Conservation (phyloP, 1,284 basidiomycete species). For the Ganoderma meredithae region DNA sequence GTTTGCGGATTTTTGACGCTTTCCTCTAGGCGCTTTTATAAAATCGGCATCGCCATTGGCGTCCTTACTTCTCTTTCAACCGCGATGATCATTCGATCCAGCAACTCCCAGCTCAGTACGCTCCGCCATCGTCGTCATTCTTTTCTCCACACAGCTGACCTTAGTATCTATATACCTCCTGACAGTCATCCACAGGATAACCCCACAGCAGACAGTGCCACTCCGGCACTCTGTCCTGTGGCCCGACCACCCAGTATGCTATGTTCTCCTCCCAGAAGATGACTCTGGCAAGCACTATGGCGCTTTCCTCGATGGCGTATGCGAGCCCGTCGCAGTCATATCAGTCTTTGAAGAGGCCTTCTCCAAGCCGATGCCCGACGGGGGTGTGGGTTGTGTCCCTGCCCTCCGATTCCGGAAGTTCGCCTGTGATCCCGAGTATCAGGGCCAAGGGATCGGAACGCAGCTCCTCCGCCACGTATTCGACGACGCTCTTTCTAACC, state of each 20-base stretch:
- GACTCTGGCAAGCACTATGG: constrained; percentile 58
- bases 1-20: background rate
- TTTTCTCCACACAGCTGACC: background rate
- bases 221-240: constrained; percentile 67
- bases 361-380: constrained; percentile 36
- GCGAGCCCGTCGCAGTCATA: constrained; percentile 55
- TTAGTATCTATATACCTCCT: too few relatives aligned
- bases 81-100: background rate
- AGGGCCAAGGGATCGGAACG: constrained; percentile 60
- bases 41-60: background rate
- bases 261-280: constrained; percentile 62
- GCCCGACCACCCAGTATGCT: constrained; percentile 56
- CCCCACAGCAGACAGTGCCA: constrained; percentile 51
- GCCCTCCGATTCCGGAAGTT: constrained; percentile 67
- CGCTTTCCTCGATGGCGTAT: constrained; percentile 49
- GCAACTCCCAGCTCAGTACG: background rate
- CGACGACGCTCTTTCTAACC: constrained; percentile 41
- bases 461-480: constrained; percentile 52
- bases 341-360: constrained; percentile 60
- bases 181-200: constrained; percentile 40
- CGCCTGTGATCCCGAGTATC: constrained; percentile 56
- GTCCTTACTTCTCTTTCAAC: background rate
- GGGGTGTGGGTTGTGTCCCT: constrained; percentile 6
- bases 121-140: background rate
- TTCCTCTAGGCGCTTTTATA: background rate